These are phyloP conservation scores for Ustilago nuda DNA, from an alignment of 1,284 basidiomycete genomes.

Conservation along the genomic window DNA sequence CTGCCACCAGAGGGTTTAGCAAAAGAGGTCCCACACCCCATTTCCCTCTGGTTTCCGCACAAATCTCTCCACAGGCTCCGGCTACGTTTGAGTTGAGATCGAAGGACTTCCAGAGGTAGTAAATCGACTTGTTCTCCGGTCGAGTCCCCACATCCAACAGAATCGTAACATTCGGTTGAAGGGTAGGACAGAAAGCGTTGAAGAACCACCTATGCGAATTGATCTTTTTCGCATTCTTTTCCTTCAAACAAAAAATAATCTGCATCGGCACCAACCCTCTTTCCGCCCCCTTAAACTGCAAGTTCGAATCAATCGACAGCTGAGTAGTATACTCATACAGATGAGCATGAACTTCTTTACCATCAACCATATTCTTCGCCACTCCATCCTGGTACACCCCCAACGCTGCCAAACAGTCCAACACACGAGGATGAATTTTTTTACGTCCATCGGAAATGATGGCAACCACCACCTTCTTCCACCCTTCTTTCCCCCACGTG, in stretches of 20 bases:
- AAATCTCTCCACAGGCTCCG: slow-evolving; percentile 83
- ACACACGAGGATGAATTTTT: slow-evolving; percentile 89
- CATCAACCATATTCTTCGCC: slow-evolving; percentile 91
- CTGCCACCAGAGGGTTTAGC: slow-evolving; percentile 83
- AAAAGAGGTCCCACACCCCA: slow-evolving; percentile 79
- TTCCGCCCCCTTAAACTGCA: slow-evolving; percentile 94
- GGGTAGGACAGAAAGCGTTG: slow-evolving; percentile 64
- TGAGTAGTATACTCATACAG: slow-evolving; percentile 95
- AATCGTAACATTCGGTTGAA: slow-evolving; percentile 87
- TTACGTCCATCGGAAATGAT: slow-evolving; percentile 95
- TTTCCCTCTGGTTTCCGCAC: slow-evolving; percentile 63
- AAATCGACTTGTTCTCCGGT: slow-evolving; percentile 95
- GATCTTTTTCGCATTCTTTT: slow-evolving; percentile 73
- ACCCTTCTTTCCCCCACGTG: slow-evolving; percentile 94
- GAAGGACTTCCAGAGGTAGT: slow-evolving; percentile 95
- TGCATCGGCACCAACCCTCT: slow-evolving; percentile 75
- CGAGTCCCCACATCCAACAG: slow-evolving; percentile 96
- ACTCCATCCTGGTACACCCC: slow-evolving; percentile 76
- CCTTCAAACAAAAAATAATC: slow-evolving; percentile 68
- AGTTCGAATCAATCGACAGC: slow-evolving; percentile 85
- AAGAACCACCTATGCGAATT: slow-evolving; percentile 79
- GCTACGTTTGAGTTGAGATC: slow-evolving; percentile 82
- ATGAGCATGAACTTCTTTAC: slow-evolving; percentile 89
- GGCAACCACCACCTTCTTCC: slow-evolving; percentile 80
- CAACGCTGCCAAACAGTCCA: slow-evolving; percentile 79